Evolutionary conservation across 192 early-diverging fungal species (phyloP).

Genomic region (Allomyces macrogynus): DNA sequence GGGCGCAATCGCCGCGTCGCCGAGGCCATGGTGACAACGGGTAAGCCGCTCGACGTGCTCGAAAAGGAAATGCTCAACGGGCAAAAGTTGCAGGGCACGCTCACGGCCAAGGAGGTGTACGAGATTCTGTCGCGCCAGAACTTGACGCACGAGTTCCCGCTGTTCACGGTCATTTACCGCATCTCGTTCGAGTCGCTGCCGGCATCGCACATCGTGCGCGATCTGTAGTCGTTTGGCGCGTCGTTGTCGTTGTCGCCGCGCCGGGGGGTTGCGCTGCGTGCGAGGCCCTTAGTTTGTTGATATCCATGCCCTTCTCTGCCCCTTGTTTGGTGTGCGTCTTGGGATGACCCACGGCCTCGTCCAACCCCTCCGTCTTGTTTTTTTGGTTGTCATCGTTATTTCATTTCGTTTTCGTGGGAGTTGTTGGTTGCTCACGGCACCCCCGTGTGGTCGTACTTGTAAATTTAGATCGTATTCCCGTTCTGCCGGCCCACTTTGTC

Average conservation of each 20-base stretch:
- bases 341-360: no score
- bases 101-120: slow-evolving; percentile 73
- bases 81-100: slow-evolving; percentile 90
- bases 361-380: no score
- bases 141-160: slow-evolving; percentile 53
- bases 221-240: slow-evolving; percentile 15
- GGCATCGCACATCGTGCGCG: slow-evolving; percentile 45
- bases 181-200: slow-evolving; percentile 65
- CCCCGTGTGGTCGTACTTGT: no score
- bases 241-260: not conserved
- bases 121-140: slow-evolving; percentile 47
- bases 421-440: no score
- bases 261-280: no score
- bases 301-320: no score
- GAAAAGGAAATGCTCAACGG: slow-evolving; percentile 85
- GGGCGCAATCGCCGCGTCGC: slow-evolving; percentile 89
- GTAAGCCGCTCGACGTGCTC: slow-evolving; percentile 81
- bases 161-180: slow-evolving; percentile 82
- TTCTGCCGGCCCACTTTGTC: no score
- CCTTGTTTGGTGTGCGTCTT: no score
- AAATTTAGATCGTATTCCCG: no score
- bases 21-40: slow-evolving; percentile 71
- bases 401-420: no score
- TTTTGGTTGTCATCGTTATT: no score
- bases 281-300: no score